phyloP scores from a whole-genome alignment of 2,329 filamentous ascomycete species.

The Iodosphaeria phyllophila region DNA sequence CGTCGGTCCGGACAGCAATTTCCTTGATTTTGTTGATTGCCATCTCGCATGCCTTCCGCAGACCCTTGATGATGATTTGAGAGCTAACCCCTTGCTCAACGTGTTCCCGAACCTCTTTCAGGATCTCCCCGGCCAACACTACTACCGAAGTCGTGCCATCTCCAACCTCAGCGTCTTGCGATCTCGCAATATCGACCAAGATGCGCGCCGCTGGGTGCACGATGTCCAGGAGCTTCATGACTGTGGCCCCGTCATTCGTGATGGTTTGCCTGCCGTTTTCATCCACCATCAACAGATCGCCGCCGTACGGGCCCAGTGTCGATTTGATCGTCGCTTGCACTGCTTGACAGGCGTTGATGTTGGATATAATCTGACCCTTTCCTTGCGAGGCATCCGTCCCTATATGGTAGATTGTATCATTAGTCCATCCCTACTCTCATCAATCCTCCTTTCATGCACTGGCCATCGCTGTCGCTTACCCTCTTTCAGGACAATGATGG shows the following conservation, averaged over 20 bases:
- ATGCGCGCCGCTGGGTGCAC: conserved; percentile 94
- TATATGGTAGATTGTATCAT: conserved; percentile 20
- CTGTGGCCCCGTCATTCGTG: conserved; percentile 96
- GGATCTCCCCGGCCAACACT: conserved; percentile 87
- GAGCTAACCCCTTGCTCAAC: conserved; percentile 95
- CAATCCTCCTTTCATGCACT: conserved; percentile 11
- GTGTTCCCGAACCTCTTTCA: conserved; percentile 91
- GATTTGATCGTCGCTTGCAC: conserved; percentile 93
- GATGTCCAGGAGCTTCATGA: conserved; percentile 99
- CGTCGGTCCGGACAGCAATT: conserved; percentile 72
- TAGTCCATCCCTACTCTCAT: conserved; percentile 1
- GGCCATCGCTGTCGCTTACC: conserved; percentile 36
- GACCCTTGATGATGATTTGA: conserved; percentile 92
- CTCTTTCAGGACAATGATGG: conserved; percentile 95
- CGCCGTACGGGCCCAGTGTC: conserved; percentile 90
- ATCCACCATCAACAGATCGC: conserved; percentile 89
- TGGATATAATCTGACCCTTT: conserved; percentile 89
- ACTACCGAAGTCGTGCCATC: conserved; percentile 97
- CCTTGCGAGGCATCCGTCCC: conserved; percentile 96
- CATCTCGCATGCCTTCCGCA: conserved; percentile 73
- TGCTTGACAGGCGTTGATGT: conserved; percentile 95
- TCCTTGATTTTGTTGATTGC: conserved; percentile 99
- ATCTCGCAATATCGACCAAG: conserved; percentile 93
- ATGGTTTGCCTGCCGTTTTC: conserved; percentile 92
- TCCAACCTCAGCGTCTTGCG: conserved; percentile 96